phyloP scores from a whole-genome alignment of 345 rosid species.

The Linum usitatissimum region DNA sequence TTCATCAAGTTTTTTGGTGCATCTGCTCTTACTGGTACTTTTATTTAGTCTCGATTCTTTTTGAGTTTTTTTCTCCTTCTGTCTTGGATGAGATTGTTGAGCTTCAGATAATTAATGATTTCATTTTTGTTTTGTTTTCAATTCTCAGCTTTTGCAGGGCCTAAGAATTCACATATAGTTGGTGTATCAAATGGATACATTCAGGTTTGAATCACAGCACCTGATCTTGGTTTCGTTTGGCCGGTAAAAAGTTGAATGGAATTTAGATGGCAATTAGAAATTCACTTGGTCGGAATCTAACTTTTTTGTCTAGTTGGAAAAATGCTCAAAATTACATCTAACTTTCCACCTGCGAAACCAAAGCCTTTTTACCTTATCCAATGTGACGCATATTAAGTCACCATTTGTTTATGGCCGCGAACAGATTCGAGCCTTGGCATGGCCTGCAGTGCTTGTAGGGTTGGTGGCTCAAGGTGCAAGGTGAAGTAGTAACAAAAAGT shows the following conservation, averaged over 20 bases:
- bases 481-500: conserved; percentile 21
- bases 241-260: no score
- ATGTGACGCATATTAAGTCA: not conserved
- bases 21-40: conserved; percentile 67
- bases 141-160: conserved; percentile 65
- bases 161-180: conserved; percentile 53
- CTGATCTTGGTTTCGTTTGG: no score
- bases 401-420: not conserved
- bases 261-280: no score
- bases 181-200: conserved; percentile 79
- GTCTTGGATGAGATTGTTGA: not conserved
- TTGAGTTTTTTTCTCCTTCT: no score
- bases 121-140: conserved; percentile 1
- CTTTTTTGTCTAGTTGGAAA: no score
- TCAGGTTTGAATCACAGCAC: conserved; percentile 44
- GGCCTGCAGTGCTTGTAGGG: conserved; percentile 85
- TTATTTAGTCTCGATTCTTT: conserved; percentile 4
- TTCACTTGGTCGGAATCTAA: no score
- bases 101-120: not conserved
- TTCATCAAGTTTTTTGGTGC: conserved; percentile 60
- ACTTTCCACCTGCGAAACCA: no score
- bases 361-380: no score
- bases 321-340: no score
- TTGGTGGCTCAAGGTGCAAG: conserved; percentile 98
- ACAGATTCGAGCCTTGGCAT: conserved; percentile 87